Percentiles rank a stretch among this genome's conserved stretches.
phyloP scores from a whole-genome alignment of 768 basidiomycete species.

The Mycena latifolia region DNA sequence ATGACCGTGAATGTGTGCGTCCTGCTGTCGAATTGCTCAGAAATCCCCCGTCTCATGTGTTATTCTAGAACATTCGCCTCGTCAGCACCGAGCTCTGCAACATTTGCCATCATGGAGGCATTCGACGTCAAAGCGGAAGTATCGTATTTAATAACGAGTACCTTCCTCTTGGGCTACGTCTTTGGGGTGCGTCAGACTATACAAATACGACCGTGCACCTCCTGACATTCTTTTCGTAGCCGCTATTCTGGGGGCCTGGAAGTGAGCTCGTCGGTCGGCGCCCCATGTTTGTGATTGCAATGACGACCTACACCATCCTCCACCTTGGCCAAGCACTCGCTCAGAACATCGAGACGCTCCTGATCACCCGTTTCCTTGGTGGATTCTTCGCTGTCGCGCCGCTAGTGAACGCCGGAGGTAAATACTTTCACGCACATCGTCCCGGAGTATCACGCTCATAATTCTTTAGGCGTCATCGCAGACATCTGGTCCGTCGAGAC shows the following conservation, averaged over 20 bases:
- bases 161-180: slow-evolving; percentile 66
- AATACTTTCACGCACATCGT: background rate
- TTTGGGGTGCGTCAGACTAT: slow-evolving; percentile 53
- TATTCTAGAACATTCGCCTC: slow-evolving; percentile 68
- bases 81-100: slow-evolving; percentile 63
- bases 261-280: slow-evolving; percentile 70
- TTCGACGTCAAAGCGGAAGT: slow-evolving; percentile 59
- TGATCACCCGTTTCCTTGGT: slow-evolving; percentile 71
- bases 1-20: slow-evolving; percentile 71
- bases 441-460: background rate
- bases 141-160: slow-evolving; percentile 61
- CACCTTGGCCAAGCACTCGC: slow-evolving; percentile 73
- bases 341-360: slow-evolving; percentile 66
- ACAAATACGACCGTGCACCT: slow-evolving; percentile 37
- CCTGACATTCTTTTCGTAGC: slow-evolving; percentile 42
- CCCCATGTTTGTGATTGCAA: slow-evolving; percentile 64
- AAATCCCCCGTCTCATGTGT: background rate
- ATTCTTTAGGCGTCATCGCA: slow-evolving; percentile 60
- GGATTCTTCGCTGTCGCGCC: slow-evolving; percentile 75
- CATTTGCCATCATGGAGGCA: slow-evolving; percentile 45
- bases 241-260: slow-evolving; percentile 71
- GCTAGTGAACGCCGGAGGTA: slow-evolving; percentile 67
- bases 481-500: slow-evolving; percentile 68
- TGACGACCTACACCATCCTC: slow-evolving; percentile 65
- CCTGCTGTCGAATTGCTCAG: slow-evolving; percentile 31